These are phyloP conservation scores for Erodium texanum DNA, from an alignment of 441 rosid genomes.

Conservation along the genomic window DNA sequence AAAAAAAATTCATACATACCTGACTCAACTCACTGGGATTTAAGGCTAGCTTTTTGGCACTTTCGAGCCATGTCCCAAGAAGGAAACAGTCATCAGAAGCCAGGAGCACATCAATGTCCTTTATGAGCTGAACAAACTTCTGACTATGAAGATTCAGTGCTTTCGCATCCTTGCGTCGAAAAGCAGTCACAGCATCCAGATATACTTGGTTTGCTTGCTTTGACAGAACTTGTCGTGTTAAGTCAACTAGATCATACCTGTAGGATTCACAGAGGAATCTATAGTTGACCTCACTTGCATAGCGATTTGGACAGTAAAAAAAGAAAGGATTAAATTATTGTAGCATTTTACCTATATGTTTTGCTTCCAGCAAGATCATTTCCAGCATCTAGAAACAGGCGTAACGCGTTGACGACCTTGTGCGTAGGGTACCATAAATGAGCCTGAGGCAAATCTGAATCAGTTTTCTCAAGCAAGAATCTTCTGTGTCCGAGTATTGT, in stretches of 20 bases:
- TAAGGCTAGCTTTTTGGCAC: conserved; percentile 58
- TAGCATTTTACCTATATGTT: conserved; percentile 55
- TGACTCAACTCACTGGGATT: conserved; percentile 53
- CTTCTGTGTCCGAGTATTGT: conserved; percentile 37
- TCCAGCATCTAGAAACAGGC: conserved; percentile 65
- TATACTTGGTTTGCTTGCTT: conserved; percentile 83
- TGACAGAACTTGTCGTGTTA: conserved; percentile 84
- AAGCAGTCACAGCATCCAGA: conserved; percentile 56
- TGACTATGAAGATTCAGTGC: conserved; percentile 38
- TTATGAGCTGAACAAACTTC: conserved; percentile 59
- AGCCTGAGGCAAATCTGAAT: conserved; percentile 51
- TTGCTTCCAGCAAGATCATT: conserved; percentile 50
- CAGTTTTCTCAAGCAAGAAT: conserved; percentile 41
- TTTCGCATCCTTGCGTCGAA: conserved; percentile 38
- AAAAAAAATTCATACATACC: conserved; percentile 33
- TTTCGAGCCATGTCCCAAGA: conserved; percentile 86
- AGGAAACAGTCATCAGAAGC: conserved; percentile 78
- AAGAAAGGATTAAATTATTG: not conserved
- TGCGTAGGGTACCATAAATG: conserved; percentile 85
- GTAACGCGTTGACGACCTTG: conserved; percentile 52
- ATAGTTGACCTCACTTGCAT: not conserved
- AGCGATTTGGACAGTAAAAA: not conserved
- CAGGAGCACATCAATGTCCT: conserved; percentile 67
- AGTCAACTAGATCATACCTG: conserved; percentile 92
- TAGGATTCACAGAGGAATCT: conserved; percentile 13